Conservation (phyloP, 2,329 filamentous ascomycete genomes). For the Fusarium secorum region DNA sequence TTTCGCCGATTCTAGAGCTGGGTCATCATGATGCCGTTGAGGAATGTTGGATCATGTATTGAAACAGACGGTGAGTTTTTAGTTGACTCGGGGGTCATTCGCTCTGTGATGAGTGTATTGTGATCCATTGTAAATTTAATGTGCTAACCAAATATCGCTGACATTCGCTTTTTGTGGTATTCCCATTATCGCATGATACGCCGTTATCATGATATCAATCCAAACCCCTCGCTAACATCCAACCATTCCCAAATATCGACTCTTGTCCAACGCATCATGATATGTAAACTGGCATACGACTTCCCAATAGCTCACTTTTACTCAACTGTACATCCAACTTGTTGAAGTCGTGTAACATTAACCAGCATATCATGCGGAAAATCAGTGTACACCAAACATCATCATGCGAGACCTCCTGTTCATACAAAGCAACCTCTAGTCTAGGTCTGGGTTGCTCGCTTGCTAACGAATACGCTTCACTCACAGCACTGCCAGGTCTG, state of each 20-base stretch:
- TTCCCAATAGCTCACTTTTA: conserved; percentile 62
- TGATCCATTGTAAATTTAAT: background rate
- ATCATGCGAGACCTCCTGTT: conserved; percentile 44
- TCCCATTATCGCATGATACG: conserved; percentile 1
- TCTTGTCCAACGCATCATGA: conserved; percentile 33
- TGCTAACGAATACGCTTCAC: conserved; percentile 14
- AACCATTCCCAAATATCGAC: background rate
- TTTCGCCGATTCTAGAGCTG: background rate
- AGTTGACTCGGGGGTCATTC: background rate
- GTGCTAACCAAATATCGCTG: background rate
- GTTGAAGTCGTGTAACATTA: conserved; percentile 65
- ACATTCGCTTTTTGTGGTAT: background rate
- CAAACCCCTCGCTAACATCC: background rate
- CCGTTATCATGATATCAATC: conserved; percentile 18
- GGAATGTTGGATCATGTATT: conserved; percentile 20
- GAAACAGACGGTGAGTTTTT: conserved; percentile 5
- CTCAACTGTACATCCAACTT: conserved; percentile 61
- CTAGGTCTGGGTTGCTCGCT: conserved; percentile 12
- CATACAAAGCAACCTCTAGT: conserved; percentile 27
- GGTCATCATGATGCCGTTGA: background rate
- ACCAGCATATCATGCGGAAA: conserved; percentile 66
- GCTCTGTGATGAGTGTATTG: background rate
- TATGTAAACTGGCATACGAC: conserved; percentile 64
- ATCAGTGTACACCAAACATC: conserved; percentile 64
- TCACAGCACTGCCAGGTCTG: conserved; percentile 22